These are phyloP conservation scores for Sporobolomyces roseus DNA, from an alignment of 768 basidiomycete species.

Conservation along the genomic window DNA sequence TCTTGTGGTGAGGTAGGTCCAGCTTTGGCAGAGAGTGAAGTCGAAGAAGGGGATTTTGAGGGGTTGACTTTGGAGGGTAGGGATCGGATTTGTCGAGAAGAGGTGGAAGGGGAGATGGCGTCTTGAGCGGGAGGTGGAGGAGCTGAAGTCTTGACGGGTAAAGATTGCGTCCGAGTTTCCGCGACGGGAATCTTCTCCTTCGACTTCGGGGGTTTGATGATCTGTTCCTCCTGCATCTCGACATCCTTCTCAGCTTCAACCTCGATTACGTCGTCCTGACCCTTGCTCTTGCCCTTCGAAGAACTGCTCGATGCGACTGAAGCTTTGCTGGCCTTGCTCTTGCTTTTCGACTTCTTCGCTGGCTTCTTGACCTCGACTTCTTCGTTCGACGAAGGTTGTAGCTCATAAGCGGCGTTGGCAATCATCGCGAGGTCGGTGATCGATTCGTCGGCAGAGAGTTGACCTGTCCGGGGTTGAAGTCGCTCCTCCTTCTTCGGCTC, in stretches of 20 bases:
- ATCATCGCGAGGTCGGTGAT: constrained; percentile 28
- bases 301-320: not conserved
- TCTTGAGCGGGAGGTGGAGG: not conserved
- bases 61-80: constrained; percentile 21
- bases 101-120: not conserved
- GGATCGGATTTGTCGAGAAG: constrained; percentile 13
- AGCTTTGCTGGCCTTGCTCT: constrained; percentile 7
- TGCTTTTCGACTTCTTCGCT: constrained; percentile 13
- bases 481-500: not conserved
- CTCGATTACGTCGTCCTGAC: not conserved
- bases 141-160: not conserved
- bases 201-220: no score
- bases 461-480: not conserved
- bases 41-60: constrained; percentile 20
- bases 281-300: constrained; percentile 4
- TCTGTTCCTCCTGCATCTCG: not conserved
- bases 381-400: constrained; percentile 8
- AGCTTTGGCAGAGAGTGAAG: not conserved
- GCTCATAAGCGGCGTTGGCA: constrained; percentile 29
- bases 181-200: no score
- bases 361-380: not conserved
- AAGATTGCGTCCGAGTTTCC: no score
- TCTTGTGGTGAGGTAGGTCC: not conserved
- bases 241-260: no score
- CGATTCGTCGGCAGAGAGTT: constrained; percentile 4